Base-by-base conservation (phyloP, 169 alveolate genomes). In the Plasmodium gaboni region DNA sequence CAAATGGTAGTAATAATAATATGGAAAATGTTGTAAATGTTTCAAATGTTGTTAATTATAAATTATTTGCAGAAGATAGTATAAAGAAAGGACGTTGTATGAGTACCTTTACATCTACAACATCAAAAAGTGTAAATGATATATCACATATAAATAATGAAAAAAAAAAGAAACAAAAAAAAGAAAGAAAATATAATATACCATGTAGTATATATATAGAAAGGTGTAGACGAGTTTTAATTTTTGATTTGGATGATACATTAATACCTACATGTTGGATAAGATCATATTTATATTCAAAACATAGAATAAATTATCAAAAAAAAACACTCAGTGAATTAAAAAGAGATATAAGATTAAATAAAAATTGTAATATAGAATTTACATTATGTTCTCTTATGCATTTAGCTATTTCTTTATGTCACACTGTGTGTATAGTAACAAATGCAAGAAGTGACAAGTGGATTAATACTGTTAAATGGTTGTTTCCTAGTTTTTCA, bases 191-290 rank as follows among this genome's bases (percentile, higher is more conserved):
- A 19, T 38, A 32, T 26, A 76, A 50, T 24, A n/a, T 12, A 55
- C 15, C 76, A 64, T 13, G 60, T 9, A 48, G 55, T 7, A 61
- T 80, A 44, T 80, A 67, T 46, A 26, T 67, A 80, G 90, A 80
- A 46, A 80, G 68, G 28, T 80, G 83, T 60, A 51, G 50, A 24
- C 50, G 90, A 67, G 90, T 80, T 22, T 67, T 91, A 26, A 93
- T 95, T 48, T 93, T 95, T 87, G 97, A 95, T 80, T 83, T 95
- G 44, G 97, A 95, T 53, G 97, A 95, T 70, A 95, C 97, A 19
- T 74, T 95, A 24, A 93, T 95, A 61, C 97, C 97, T 51, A 95
- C 97, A 2, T 95, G 93, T 71, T 95, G 97, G 97, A 93, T 95
- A 24, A 65, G 96, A 57, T 65, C 83, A 38, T 57, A 65, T 24